Percentiles rank a stretch among this genome's conserved stretches.
Evolutionary conservation across 2,329 filamentous ascomycete species (phyloP).

Genomic region (Pseudogymnoascus sp.): DNA sequence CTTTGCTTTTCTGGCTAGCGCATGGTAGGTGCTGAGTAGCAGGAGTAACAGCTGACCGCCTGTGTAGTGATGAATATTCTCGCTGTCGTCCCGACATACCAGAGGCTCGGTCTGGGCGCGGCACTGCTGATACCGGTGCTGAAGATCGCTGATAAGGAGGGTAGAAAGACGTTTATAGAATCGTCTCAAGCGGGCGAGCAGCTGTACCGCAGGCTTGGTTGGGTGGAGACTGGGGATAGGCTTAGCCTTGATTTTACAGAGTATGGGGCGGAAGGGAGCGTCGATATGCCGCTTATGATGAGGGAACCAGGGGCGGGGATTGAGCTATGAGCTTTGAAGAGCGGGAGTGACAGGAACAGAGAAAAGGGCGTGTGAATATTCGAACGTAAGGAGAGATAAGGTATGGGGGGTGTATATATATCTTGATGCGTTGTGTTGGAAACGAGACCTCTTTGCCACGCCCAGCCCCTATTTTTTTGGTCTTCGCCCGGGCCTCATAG

Average conservation of each 20-base stretch:
- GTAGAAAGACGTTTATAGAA: constrained; percentile 31
- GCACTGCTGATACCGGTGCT: constrained; percentile 31
- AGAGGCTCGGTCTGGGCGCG: constrained; percentile 30
- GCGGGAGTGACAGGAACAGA: no score
- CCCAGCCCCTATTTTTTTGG: no score
- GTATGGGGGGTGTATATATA: no score
- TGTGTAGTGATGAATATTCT: constrained; percentile 30
- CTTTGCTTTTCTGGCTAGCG: background rate
- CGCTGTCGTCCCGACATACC: constrained; percentile 30
- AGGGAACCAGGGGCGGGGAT: constrained; percentile 5
- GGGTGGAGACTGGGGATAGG: constrained; percentile 24
- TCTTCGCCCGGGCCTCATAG: no score
- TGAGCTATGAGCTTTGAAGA: background rate
- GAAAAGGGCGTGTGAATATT: background rate
- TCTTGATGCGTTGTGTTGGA: no score
- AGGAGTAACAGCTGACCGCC: background rate
- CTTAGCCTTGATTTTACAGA: constrained; percentile 1
- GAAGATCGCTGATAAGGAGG: constrained; percentile 29
- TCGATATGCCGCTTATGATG: background rate
- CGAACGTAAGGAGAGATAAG: background rate
- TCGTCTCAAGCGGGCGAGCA: constrained; percentile 30
- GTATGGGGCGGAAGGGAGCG: background rate
- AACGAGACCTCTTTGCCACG: no score
- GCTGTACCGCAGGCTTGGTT: constrained; percentile 34
- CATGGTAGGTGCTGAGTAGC: background rate